Percentiles rank a stretch among this genome's conserved stretches.
Conservation (phyloP, 1,284 basidiomycete species). For the Ganoderma boninense region DNA sequence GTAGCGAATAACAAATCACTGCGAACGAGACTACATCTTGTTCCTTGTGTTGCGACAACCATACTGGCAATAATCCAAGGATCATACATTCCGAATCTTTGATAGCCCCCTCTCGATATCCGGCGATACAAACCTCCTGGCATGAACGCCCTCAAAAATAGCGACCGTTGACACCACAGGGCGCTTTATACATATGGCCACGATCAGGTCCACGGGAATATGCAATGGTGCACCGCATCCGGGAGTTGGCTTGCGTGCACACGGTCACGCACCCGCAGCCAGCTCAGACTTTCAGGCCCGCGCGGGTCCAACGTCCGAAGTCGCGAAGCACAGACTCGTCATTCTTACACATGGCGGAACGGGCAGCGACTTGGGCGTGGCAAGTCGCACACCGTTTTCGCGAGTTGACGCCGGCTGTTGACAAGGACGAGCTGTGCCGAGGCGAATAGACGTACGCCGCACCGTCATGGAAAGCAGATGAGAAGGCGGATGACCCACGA, state of each 20-base stretch:
- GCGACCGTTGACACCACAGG: neutral
- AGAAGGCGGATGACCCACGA: constrained; percentile 16
- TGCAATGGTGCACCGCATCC: constrained; percentile 9
- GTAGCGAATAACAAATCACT: neutral
- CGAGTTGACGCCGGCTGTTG: constrained; percentile 9
- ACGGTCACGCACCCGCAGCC: neutral
- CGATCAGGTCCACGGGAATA: constrained; percentile 4
- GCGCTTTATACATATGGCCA: neutral
- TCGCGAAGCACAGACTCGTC: constrained; percentile 17
- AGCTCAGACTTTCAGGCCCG: constrained; percentile 10
- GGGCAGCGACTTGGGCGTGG: constrained; percentile 2
- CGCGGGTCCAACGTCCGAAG: constrained; percentile 19
- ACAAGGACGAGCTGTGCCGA: constrained; percentile 6
- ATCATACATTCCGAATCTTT: neutral
- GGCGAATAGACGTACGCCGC: constrained; percentile 17
- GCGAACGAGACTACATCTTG: neutral
- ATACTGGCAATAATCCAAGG: neutral
- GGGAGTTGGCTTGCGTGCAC: neutral
- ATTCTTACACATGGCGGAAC: constrained; percentile 9
- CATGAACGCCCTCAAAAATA: neutral
- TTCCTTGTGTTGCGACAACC: neutral
- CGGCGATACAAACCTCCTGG: constrained; percentile 14
- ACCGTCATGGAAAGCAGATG: constrained; percentile 24
- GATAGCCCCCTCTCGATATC: constrained; percentile 12
- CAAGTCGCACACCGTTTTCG: neutral